These are phyloP conservation scores for Neurospora sp. DNA, from an alignment of 495 filamentous ascomycete genomes.

Conservation along the genomic window DNA sequence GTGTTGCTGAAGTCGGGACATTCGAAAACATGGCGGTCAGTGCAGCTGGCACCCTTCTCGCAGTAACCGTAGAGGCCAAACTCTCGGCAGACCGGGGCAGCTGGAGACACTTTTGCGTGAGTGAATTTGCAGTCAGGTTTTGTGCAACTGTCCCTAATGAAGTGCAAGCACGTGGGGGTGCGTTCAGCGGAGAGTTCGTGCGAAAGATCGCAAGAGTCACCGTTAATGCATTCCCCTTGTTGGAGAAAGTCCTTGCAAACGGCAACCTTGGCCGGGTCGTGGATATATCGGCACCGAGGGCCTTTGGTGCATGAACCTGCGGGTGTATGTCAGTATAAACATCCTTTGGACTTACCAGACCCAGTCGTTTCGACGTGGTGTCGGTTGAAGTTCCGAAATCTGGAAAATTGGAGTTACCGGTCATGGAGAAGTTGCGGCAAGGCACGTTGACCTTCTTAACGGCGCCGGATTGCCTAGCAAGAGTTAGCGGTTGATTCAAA, in stretches of 20 bases:
- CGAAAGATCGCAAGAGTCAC: constrained; percentile 82
- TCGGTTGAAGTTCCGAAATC: constrained; percentile 22
- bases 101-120: constrained; percentile 72
- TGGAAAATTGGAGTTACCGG: constrained; percentile 59
- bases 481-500: constrained; percentile 14
- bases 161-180: constrained; percentile 82
- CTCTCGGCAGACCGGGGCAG: constrained; percentile 69
- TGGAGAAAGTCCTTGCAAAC: constrained; percentile 82
- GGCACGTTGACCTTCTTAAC: constrained; percentile 64
- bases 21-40: constrained; percentile 76
- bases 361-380: constrained; percentile 11
- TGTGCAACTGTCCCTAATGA: constrained; percentile 81
- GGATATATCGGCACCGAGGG: constrained; percentile 66
- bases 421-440: constrained; percentile 84
- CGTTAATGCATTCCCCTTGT: constrained; percentile 67
- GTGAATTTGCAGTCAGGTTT: constrained; percentile 83
- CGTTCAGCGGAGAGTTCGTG: constrained; percentile 81
- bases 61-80: constrained; percentile 90
- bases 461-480: constrained; percentile 29
- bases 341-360: constrained; percentile 17
- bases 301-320: constrained; percentile 77
- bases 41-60: constrained; percentile 66
- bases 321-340: constrained; percentile 22
- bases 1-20: constrained; percentile 94
- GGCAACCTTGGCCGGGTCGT: constrained; percentile 81